Base-by-base conservation (phyloP, 345 rosid species). In the Populus euphratica region DNA sequence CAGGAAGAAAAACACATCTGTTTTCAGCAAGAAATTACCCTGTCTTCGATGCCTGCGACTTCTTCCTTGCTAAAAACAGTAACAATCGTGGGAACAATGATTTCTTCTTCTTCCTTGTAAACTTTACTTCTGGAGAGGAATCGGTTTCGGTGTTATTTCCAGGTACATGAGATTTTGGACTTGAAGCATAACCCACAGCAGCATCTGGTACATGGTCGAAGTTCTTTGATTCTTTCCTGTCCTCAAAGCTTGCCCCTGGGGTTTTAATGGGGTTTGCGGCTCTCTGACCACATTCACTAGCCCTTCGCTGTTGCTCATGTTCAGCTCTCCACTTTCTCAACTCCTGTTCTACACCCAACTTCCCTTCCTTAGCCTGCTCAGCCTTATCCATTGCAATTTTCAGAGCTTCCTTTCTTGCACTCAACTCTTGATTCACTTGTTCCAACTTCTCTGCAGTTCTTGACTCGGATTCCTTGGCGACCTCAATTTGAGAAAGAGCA, bases 321-420 rank as follows among this genome's bases (percentile, higher is more conserved):
- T 92, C 98, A 52, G 91, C 90, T 78, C 97, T 91, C 98, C 98
- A 92, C 80, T 84, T 91, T 83, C 99, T 89, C 78, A 92, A 76
- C 80, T 95, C 97, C 43, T 93, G 97, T 80, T 95, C 99, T 67
- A 88, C 85, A 50, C 90, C 89, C 81, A 93, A 72, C 83, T 93
- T 95, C 72, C 92, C 92, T 87, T 90, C 92, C 89, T 93, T 88
- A 73, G 99, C 98, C 87, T 84, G 85, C 84, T 95, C 94, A 23
- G 94, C 98, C 80, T 88, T 95, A n/a, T 84, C 92, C 86, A 86
- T 69, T 2, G 98, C 99, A 71, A 70, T 69, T 81, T 82, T 85
- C 50, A 94, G 85, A 14, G 74, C 79, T 70, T 89, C 91, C 85
- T 82, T 93, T 72, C 91, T 88, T 13, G 79, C 77, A 38, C 82